Base-by-base conservation (phyloP, 306 rosid genomes). In the Quillaja saponaria region DNA sequence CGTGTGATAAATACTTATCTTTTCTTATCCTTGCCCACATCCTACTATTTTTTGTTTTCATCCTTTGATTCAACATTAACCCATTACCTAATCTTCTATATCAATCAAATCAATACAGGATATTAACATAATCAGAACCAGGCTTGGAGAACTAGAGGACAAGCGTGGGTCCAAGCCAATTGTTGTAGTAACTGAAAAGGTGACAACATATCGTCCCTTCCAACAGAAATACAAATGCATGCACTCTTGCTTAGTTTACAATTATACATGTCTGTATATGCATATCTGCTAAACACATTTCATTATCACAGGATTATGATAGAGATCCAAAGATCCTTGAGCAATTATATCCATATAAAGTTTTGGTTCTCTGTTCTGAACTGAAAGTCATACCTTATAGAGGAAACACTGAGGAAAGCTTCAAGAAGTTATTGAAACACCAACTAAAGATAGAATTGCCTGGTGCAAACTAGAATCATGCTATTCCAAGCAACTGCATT, bases 141-240 rank as follows among this genome's bases (percentile, higher is more conserved):
- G 68, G 64, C 88, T 86, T 20, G 40, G 37, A 62, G 79, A 82
- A 68, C 71, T 92, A 49, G 83, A 84, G 75, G 61, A 72, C 39
- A 84, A 71, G 73, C 84, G 82, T 74, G 79, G 68, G 64, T 82
- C 64, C 67, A 78, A 73, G 63, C 90, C 96, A 17, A 55, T 79
- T 41, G 80, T 92, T 77, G 67, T 82, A 34, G 72, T 86, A 53
- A 92, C 95, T 25, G 98, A 92, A 61, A 92, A 92, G 92, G 98
- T 88, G 50, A 67, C 58, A 54, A 46, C 19, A 72, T 70, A 44
- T 39, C 18, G 13, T 73, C 53, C 46, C n/a, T n/a, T 37, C 40
- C 10, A 37, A 37, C 10, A 37, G 40, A 37, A n/a, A n/a, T n/a
- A n/a, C n/a, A n/a, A n/a, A n/a, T n/a, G n/a, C n/a, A n/a, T n/a